Evolutionary conservation across 2,329 filamentous ascomycete genomes (phyloP).

Genomic region (Arthrobotrys sinensis): DNA sequence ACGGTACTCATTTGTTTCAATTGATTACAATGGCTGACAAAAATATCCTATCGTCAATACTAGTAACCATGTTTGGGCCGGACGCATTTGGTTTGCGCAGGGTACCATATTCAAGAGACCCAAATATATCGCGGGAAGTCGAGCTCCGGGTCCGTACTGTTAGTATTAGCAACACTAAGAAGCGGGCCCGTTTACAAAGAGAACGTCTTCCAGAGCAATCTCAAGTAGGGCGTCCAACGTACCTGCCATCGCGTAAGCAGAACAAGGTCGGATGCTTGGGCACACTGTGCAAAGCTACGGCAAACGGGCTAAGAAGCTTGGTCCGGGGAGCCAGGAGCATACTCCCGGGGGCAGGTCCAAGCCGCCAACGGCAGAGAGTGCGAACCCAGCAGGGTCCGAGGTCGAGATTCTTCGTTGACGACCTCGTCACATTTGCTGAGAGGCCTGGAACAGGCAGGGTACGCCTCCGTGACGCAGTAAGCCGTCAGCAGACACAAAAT

Average conservation of each 20-base stretch:
- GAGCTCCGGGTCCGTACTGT: slow-evolving; percentile 25
- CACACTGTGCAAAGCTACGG: not conserved
- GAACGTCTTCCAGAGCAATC: not conserved
- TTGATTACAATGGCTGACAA: not conserved
- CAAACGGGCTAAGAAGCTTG: not conserved
- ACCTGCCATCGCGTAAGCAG: not conserved
- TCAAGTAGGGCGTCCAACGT: not conserved
- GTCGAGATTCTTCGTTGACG: not conserved
- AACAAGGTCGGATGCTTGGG: not conserved
- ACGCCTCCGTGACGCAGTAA: not conserved
- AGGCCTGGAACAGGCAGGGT: not conserved
- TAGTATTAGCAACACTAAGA: slow-evolving; percentile 32
- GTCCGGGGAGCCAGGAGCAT: not conserved
- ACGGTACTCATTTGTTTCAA: too few relatives aligned
- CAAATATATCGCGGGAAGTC: slow-evolving; percentile 2
- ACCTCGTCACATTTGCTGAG: slow-evolving; percentile 11
- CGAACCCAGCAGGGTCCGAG: not conserved
- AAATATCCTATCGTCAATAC: not conserved
- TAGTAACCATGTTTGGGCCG: not conserved
- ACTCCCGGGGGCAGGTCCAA: not conserved
- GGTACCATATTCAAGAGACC: not conserved
- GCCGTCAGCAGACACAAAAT: not conserved
- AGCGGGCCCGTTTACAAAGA: not conserved
- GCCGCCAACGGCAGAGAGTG: not conserved
- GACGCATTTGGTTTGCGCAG: not conserved